Evolutionary conservation across 805 yeast genomes (phyloP).

Genomic region (Ogataea thermomethanolica): DNA sequence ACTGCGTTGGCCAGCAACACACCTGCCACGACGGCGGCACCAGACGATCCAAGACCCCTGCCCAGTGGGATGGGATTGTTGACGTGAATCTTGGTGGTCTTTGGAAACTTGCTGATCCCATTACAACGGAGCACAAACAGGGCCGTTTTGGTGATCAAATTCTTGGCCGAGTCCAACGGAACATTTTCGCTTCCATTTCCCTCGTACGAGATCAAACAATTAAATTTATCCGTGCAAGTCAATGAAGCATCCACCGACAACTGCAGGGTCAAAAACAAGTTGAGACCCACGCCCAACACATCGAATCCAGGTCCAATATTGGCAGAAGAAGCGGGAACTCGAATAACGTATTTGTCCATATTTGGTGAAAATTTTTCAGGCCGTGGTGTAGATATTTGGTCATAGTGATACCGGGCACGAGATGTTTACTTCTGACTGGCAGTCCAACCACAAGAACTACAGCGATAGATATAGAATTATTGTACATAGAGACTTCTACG

Average conservation of each 20-base stretch:
- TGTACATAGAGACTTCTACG: neutral
- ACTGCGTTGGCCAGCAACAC: conserved; percentile 84
- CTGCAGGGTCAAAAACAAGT: conserved; percentile 64
- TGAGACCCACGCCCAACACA: conserved; percentile 88
- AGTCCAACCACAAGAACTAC: too few relatives aligned
- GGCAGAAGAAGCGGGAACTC: conserved; percentile 95
- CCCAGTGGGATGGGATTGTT: conserved; percentile 93
- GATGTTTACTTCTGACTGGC: too few relatives aligned
- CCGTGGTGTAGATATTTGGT: too few relatives aligned
- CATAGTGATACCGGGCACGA: too few relatives aligned
- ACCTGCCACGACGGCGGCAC: conserved; percentile 98
- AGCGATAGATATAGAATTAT: neutral
- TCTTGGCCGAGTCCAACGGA: conserved; percentile 72
- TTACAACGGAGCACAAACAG: conserved; percentile 86
- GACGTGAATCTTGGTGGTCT: conserved; percentile 77
- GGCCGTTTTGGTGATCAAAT: conserved; percentile 90
- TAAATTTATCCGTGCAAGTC: conserved; percentile 51
- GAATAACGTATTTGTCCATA: conserved; percentile 49
- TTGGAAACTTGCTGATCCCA: conserved; percentile 70
- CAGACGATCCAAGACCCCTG: conserved; percentile 95
- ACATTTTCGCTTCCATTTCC: conserved; percentile 80
- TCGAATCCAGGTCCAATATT: conserved; percentile 99
- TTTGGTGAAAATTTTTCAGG: conserved; percentile 27
- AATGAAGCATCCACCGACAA: conserved; percentile 57
- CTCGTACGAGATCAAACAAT: conserved; percentile 64